Percentiles rank a stretch among this genome's conserved stretches.
These are phyloP conservation scores for Vitis hybrid DNA, from an alignment of 177 flowering plant species.

Conservation along the genomic window DNA sequence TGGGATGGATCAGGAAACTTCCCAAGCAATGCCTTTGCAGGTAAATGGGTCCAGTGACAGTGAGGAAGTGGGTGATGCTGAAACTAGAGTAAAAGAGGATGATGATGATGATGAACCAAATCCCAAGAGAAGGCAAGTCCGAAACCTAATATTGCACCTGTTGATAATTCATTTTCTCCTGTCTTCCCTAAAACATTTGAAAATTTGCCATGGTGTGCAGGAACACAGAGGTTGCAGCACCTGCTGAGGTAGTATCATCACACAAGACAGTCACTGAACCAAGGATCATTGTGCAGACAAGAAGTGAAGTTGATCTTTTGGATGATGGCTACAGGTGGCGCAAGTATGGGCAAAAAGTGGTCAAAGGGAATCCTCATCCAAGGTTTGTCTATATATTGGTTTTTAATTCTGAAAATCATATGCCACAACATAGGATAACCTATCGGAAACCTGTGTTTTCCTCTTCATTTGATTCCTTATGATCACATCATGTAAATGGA, in stretches of 20 bases:
- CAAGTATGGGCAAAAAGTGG: conserved; percentile 97
- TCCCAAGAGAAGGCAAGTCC: conserved; percentile 71
- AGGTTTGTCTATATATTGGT: conserved; percentile 37
- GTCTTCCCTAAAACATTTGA: background rate
- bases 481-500: no score
- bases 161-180: background rate
- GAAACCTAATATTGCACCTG: background rate
- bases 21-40: conserved; percentile 35
- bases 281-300: conserved; percentile 87
- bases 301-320: conserved; percentile 94
- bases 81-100: conserved; percentile 28
- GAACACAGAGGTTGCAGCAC: conserved; percentile 36
- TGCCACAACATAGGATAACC: no score
- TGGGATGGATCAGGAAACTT: conserved; percentile 38
- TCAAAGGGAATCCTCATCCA: conserved; percentile 93
- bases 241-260: conserved; percentile 36
- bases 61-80: conserved; percentile 49
- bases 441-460: no score
- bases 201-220: conserved; percentile 35
- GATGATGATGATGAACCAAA: conserved; percentile 59
- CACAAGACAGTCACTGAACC: conserved; percentile 80
- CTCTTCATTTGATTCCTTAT: no score
- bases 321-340: conserved; percentile 99
- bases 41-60: conserved; percentile 44
- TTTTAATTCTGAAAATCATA: no score